These are phyloP conservation scores for Melastoma malabathricum DNA, from an alignment of 345 rosid genomes.

Conservation along the genomic window DNA sequence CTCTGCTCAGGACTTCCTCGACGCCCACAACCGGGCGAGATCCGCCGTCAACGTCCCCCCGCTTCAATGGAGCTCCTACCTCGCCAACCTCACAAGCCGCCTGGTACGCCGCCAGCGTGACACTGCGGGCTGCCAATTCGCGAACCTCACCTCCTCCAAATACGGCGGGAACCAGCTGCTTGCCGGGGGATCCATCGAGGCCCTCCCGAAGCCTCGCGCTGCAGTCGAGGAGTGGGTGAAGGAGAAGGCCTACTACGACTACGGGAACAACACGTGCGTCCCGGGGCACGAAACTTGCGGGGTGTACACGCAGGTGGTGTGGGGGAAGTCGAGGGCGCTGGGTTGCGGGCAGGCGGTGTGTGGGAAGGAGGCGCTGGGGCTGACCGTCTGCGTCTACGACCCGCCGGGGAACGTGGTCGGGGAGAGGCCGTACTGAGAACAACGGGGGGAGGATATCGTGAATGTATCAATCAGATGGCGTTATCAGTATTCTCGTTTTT, in stretches of 20 bases:
- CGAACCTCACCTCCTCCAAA: conserved; percentile 31
- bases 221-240: conserved; percentile 63
- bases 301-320: conserved; percentile 72
- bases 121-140: conserved; percentile 56
- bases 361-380: conserved; percentile 25
- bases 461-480: no score
- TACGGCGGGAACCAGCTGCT: conserved; percentile 68
- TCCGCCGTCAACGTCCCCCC: conserved; percentile 50
- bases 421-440: conserved; percentile 44
- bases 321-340: conserved; percentile 52
- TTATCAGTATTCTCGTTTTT: no score
- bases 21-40: conserved; percentile 66
- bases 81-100: conserved; percentile 35
- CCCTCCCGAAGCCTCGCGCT: conserved; percentile 28
- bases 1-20: conserved; percentile 36
- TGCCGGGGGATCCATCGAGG: conserved; percentile 32
- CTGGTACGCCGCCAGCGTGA: conserved; percentile 45
- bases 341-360: conserved; percentile 71
- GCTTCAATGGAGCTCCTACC: conserved; percentile 47
- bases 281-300: conserved; percentile 41
- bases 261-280: conserved; percentile 38
- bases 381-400: conserved; percentile 66
- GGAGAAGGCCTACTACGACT: conserved; percentile 51
- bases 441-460: not conserved
- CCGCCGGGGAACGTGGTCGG: conserved; percentile 80